These are phyloP conservation scores for Micractinium sp. DNA, from an alignment of 139 green algal genomes.

Conservation along the genomic window DNA sequence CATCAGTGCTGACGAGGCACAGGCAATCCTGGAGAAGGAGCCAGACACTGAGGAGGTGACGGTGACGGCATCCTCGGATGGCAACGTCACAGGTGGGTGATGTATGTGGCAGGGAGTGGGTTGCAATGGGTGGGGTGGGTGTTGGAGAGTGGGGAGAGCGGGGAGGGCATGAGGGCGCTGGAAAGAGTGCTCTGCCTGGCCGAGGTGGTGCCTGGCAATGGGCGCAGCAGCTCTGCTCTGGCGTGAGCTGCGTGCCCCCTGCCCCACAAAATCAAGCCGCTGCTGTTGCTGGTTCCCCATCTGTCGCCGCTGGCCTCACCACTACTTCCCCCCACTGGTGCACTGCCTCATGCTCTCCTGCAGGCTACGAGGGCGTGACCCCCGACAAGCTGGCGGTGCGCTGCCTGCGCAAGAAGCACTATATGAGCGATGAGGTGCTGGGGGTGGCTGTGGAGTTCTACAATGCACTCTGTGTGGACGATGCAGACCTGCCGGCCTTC, in stretches of 20 bases:
- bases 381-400: conserved; percentile 4
- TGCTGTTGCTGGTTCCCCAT: neutral
- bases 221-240: neutral
- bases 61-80: conserved; percentile 45
- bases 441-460: conserved; percentile 43
- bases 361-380: conserved; percentile 40
- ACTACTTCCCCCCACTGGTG: no score
- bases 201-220: neutral
- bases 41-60: conserved; percentile 39
- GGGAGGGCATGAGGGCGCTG: no score
- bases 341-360: neutral
- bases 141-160: neutral
- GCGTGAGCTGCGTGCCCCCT: neutral
- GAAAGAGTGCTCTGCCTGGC: neutral
- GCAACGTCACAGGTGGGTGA: conserved; percentile 14
- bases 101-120: neutral
- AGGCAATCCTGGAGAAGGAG: conserved; percentile 33
- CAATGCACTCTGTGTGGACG: conserved; percentile 45
- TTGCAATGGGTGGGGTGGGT: neutral
- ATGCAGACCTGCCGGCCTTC: conserved; percentile 39
- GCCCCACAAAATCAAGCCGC: neutral
- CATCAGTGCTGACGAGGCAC: conserved; percentile 38
- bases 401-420: conserved; percentile 50
- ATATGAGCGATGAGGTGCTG: conserved; percentile 15
- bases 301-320: no score